A percentile compares a stretch with the other conserved stretches of the same genome.
Evolutionary conservation across 192 early-diverging fungal species (phyloP).

Genomic region (Obelidium mucronatum): DNA sequence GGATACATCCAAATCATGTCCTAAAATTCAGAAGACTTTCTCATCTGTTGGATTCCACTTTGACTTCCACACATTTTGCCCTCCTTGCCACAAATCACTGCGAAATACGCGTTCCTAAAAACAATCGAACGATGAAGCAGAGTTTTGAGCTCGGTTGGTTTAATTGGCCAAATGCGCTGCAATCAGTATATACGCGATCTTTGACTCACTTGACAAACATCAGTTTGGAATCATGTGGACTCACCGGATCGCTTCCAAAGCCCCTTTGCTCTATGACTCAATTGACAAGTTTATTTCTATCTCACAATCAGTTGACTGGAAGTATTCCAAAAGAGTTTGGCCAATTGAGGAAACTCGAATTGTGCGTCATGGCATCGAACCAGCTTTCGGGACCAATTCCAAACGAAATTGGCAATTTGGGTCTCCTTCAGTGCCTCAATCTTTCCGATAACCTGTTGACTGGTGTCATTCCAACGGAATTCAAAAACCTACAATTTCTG

Average conservation of each 20-base stretch:
- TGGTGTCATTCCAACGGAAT: not conserved
- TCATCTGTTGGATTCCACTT: not conserved
- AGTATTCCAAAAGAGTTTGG: not conserved
- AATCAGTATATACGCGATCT: not conserved
- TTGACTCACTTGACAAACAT: not conserved
- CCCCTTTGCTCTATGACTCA: too few species aligned
- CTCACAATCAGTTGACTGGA: not conserved
- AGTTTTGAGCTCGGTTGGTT: not conserved
- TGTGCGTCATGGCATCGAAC: not conserved
- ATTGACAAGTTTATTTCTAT: not conserved
- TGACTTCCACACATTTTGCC: not conserved
- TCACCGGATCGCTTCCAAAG: too few species aligned
- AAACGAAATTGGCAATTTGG: not conserved
- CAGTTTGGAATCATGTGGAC: not conserved
- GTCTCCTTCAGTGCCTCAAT: not conserved
- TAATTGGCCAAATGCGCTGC: not conserved
- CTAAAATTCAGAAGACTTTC: not conserved
- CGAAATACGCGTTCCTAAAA: not conserved
- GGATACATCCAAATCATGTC: not conserved
- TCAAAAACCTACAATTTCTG: not conserved
- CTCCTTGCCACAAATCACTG: not conserved
- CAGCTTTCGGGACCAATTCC: not conserved
- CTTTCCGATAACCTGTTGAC: not conserved
- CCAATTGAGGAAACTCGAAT: not conserved
- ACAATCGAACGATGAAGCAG: not conserved